These are phyloP conservation scores for Pseudogymnoascus sp. DNA, from an alignment of 2,329 filamentous ascomycete species.

Conservation along the genomic window DNA sequence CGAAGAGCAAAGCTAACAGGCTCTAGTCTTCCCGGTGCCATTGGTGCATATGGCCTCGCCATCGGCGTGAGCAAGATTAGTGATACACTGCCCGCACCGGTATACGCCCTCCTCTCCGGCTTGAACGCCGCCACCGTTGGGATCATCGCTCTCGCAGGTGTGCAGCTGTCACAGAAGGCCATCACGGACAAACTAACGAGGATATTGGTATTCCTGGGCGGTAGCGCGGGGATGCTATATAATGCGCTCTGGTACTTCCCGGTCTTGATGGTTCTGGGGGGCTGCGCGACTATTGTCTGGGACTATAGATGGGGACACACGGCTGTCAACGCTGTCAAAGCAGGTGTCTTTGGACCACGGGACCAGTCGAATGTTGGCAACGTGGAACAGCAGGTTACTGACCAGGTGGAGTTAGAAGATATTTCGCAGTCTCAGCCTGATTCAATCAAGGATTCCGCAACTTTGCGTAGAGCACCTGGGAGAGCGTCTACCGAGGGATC, in stretches of 20 bases:
- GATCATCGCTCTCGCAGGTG: slow-evolving; percentile 61
- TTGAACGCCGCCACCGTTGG: slow-evolving; percentile 66
- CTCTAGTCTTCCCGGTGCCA: slow-evolving; percentile 61
- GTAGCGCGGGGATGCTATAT: slow-evolving; percentile 58
- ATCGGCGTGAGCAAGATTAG: slow-evolving; percentile 55
- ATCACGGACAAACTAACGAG: slow-evolving; percentile 57
- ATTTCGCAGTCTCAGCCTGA: background rate
- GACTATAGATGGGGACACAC: slow-evolving; percentile 34
- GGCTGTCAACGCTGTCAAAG: background rate
- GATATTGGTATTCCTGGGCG: slow-evolving; percentile 55
- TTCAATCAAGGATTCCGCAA: background rate
- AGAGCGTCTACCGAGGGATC: background rate
- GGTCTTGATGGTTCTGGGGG: slow-evolving; percentile 48
- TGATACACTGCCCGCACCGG: slow-evolving; percentile 49
- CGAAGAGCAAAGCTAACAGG: slow-evolving; percentile 37
- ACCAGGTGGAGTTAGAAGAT: background rate
- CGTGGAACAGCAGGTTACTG: background rate
- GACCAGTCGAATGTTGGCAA: background rate
- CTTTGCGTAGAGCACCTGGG: background rate
- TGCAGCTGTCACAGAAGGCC: slow-evolving; percentile 58
- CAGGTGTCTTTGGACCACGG: background rate
- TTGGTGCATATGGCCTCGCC: slow-evolving; percentile 61
- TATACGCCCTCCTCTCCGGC: slow-evolving; percentile 62
- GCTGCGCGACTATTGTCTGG: slow-evolving; percentile 44
- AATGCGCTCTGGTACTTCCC: slow-evolving; percentile 72